A percentile compares a stretch with the other conserved stretches of the same genome.
phyloP scores from a whole-genome alignment of 2,329 filamentous ascomycete genomes.

The Graphilbum fragrans region DNA sequence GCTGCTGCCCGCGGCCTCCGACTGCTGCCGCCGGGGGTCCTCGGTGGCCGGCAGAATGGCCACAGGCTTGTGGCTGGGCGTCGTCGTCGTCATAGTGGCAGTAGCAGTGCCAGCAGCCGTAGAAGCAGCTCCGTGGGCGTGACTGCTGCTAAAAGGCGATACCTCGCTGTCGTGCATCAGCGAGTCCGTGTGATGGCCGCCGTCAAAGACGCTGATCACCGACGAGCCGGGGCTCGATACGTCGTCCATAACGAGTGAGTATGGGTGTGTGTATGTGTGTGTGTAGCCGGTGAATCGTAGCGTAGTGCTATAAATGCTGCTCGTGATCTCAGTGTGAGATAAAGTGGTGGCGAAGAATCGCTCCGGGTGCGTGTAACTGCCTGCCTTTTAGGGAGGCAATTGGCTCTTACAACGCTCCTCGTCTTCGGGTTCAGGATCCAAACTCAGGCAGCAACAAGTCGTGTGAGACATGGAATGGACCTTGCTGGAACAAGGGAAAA shows the following conservation, averaged over 20 bases:
- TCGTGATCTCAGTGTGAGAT: not conserved
- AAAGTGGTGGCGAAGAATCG: not conserved
- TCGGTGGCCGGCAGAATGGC: constrained; percentile 1
- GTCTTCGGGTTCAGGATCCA: constrained; percentile 7
- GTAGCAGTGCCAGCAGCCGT: too few relatives aligned
- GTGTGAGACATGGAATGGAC: constrained; percentile 8
- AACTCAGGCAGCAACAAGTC: not conserved
- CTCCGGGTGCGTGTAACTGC: too few relatives aligned
- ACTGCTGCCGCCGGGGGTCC: not conserved
- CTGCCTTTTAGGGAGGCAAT: not conserved
- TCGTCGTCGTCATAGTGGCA: too few relatives aligned
- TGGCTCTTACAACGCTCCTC: constrained; percentile 3
- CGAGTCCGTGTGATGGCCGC: constrained; percentile 5
- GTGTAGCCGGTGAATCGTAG: not conserved
- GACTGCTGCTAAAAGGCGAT: constrained; percentile 8
- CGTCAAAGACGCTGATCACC: constrained; percentile 10
- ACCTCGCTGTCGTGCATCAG: constrained; percentile 8
- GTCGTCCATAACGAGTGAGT: constrained; percentile 8
- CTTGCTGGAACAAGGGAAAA: not conserved
- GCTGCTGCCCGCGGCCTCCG: not conserved
- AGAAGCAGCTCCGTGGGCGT: not conserved
- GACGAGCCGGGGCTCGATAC: constrained; percentile 10
- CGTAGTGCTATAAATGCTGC: too few relatives aligned
- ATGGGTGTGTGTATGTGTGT: not conserved
- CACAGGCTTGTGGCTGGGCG: constrained; percentile 1